Base-by-base conservation (phyloP, 2,329 filamentous ascomycete genomes). In the Paradendryphiella salina region DNA sequence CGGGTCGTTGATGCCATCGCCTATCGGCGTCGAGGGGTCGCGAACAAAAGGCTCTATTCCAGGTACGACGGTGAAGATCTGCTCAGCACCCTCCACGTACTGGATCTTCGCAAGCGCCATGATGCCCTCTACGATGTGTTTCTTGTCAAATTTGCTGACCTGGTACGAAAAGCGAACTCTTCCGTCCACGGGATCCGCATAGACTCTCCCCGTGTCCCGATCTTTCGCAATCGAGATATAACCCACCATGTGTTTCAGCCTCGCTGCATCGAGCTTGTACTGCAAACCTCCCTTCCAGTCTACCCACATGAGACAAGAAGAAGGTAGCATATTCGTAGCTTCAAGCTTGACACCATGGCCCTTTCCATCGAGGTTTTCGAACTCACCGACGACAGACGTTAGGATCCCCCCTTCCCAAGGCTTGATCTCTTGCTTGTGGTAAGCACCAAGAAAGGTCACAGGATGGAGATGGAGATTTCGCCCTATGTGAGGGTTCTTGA, bases 311-410 rank as follows among this genome's bases (percentile, higher is more conserved):
- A 91, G 75, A 61, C 83, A 80, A 2, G 84, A 69, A 14, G 85
- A 82, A 0, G 91, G 90, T 65, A 90, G 65, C 87, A 94, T 92
- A 63, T 82, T 82, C 1, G 83, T 83, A 8, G 85, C 79, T 77
- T 96, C 91, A 21, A 96, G 77, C 71, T 95, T 96, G 40, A 81
- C 80, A 32, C 93, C 93, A 63, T 96, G 90, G 50, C 90, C 90
- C 34, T 85, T 79, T 5, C 83, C 83, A 69, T 96, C 90, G 0
- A 92, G 79, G 61, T 96, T 87, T 58, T 95, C 88, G 61, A 92
- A 90, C 46, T 88, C 85, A 35, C 80, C 83, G 57, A 89, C 86
- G 14, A 92, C 85, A 3, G 84, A 82, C 0, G 92, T 96, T 51
- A 96, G 82, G 61, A 92, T 92, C 1, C 85, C 82, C 13, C 90